These are phyloP conservation scores for Eurotiales sp. DNA, from an alignment of 2,329 filamentous ascomycete genomes.

Conservation along the genomic window DNA sequence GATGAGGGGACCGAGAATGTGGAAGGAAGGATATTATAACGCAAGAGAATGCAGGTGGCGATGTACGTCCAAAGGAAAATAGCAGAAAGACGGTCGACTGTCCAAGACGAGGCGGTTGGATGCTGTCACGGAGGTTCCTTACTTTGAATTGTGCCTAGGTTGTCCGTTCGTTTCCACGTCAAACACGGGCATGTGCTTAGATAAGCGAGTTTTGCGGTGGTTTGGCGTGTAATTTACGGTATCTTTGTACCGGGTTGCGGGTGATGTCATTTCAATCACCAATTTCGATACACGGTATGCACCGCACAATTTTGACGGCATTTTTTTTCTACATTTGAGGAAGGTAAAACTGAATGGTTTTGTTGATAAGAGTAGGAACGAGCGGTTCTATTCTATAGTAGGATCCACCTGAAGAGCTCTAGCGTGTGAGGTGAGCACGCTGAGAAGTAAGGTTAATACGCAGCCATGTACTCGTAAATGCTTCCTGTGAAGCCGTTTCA, in stretches of 20 bases:
- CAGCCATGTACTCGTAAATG: too few relatives aligned
- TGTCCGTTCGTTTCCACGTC: constrained; percentile 6
- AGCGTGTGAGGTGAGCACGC: too few relatives aligned
- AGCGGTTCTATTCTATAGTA: too few relatives aligned
- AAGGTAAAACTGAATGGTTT: too few relatives aligned
- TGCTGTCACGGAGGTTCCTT: neutral
- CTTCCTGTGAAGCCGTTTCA: too few relatives aligned
- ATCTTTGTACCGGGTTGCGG: constrained; percentile 4
- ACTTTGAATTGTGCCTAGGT: constrained; percentile 7
- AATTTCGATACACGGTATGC: neutral
- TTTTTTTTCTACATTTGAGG: too few relatives aligned
- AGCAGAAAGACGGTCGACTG: neutral
- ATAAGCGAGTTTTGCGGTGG: constrained; percentile 8
- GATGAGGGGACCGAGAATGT: constrained; percentile 19
- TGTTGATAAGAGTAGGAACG: too few relatives aligned
- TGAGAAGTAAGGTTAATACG: too few relatives aligned
- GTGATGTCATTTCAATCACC: constrained; percentile 10
- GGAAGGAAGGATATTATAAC: constrained; percentile 8
- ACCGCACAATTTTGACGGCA: too few relatives aligned
- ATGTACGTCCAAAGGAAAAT: neutral
- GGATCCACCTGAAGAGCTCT: too few relatives aligned
- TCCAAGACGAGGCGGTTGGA: neutral
- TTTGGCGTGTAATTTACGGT: constrained; percentile 5
- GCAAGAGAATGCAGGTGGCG: too few relatives aligned
- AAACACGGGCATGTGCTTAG: constrained; percentile 6